Percentiles rank a stretch among this genome's conserved stretches.
phyloP scores from a whole-genome alignment of 2,329 filamentous ascomycete species.

The Tolypocladium endophyticum region DNA sequence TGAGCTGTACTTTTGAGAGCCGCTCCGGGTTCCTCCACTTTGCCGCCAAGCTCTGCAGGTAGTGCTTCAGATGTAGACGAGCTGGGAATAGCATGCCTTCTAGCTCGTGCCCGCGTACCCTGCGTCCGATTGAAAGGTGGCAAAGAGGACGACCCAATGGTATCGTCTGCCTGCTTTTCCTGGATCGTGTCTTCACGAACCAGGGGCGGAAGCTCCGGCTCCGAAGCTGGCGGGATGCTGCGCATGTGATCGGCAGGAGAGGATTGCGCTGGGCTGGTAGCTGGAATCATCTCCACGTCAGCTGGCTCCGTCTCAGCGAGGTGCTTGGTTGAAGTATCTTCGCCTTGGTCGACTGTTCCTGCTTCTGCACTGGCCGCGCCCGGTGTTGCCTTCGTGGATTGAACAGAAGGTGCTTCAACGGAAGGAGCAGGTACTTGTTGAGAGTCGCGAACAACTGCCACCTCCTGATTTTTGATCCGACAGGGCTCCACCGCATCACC shows the following conservation, averaged over 20 bases:
- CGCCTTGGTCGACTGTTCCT: not conserved
- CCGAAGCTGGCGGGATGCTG: constrained; percentile 11
- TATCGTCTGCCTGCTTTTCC: constrained; percentile 4
- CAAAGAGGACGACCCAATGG: constrained; percentile 17
- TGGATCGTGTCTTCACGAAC: constrained; percentile 10
- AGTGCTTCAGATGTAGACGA: constrained; percentile 18
- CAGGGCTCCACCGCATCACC: not conserved
- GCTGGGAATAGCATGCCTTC: constrained; percentile 15
- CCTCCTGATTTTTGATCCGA: not conserved
- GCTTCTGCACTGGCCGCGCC: constrained; percentile 8
- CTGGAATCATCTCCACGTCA: constrained; percentile 27
- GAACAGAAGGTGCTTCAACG: constrained; percentile 11
- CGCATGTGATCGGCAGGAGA: constrained; percentile 13
- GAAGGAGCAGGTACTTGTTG: constrained; percentile 13
- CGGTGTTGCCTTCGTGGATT: constrained; percentile 24
- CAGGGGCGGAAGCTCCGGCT: constrained; percentile 24
- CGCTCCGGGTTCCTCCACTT: constrained; percentile 6
- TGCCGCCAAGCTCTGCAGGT: constrained; percentile 5
- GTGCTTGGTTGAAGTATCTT: not conserved
- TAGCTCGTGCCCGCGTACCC: constrained; percentile 8
- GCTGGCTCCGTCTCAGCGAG: not conserved
- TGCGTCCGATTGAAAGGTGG: constrained; percentile 10
- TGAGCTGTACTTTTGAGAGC: not conserved
- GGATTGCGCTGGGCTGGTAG: constrained; percentile 24
- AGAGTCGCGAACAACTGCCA: constrained; percentile 10